Conservation (phyloP, 768 basidiomycete species). For the Pulveroboletus sp. region DNA sequence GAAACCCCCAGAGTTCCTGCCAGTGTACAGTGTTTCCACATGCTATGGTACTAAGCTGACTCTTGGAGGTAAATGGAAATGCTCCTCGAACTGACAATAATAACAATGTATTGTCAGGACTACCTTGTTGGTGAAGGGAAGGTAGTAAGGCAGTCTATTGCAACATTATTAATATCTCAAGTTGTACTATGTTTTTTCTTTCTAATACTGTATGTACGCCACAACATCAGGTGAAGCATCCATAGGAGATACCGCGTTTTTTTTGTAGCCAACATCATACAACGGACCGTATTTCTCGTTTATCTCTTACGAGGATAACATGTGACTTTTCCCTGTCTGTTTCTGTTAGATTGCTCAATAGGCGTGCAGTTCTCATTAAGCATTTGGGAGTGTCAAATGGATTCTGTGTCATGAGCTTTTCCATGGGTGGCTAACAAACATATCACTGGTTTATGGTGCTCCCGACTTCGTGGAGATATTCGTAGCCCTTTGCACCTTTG, state of each 20-base stretch:
- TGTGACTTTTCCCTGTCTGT: no score
- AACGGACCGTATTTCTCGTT: slow-evolving; percentile 58
- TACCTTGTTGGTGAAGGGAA: slow-evolving; percentile 53
- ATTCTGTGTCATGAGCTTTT: slow-evolving; percentile 43
- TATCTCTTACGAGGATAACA: slow-evolving; percentile 55
- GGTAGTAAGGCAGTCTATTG: no score
- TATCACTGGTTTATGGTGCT: slow-evolving; percentile 59
- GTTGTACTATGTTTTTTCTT: slow-evolving; percentile 59
- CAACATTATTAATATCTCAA: no score
- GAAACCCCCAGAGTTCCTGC: slow-evolving; percentile 49
- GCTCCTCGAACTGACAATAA: not conserved
- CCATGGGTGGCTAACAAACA: slow-evolving; percentile 59
- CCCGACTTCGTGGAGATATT: slow-evolving; percentile 51
- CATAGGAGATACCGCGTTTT: not conserved
- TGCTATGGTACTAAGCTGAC: slow-evolving; percentile 54
- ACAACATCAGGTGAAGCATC: not conserved
- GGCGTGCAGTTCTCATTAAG: slow-evolving; percentile 45
- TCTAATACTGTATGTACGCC: slow-evolving; percentile 41
- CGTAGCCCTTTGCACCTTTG: slow-evolving; percentile 47
- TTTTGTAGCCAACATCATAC: slow-evolving; percentile 46
- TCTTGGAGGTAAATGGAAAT: slow-evolving; percentile 33
- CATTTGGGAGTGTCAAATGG: slow-evolving; percentile 12
- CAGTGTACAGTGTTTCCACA: slow-evolving; percentile 60
- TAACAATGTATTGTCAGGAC: slow-evolving; percentile 31
- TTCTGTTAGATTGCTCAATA: no score